Conservation (phyloP, 176 grass and related monocot genomes). For the Oryza nivara region DNA sequence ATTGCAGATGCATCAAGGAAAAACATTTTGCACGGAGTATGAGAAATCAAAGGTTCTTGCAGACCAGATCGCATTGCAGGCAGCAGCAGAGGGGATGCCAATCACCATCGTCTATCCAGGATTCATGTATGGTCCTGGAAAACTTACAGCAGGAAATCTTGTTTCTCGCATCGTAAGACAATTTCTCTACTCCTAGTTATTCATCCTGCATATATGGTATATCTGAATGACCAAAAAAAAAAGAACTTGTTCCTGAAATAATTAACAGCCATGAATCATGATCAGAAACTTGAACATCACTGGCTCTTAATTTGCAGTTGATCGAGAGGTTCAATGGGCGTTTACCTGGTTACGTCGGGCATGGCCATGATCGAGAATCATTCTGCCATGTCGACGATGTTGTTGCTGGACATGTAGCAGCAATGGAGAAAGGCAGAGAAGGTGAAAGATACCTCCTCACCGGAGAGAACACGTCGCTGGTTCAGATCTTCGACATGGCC, state of each 20-base stretch:
- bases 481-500: conserved; percentile 69
- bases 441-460: conserved; percentile 91
- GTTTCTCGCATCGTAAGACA: conserved; percentile 75
- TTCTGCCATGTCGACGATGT: conserved; percentile 88
- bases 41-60: conserved; percentile 91
- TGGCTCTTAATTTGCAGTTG: conserved; percentile 48
- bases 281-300: conserved; percentile 11
- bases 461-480: conserved; percentile 70
- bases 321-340: conserved; percentile 92
- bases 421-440: conserved; percentile 77
- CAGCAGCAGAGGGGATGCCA: conserved; percentile 69
- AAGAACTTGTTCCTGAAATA: neutral
- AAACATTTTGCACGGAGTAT: conserved; percentile 90
- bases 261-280: conserved; percentile 13
- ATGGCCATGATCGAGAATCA: conserved; percentile 69
- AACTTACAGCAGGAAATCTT: conserved; percentile 85
- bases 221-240: too few species aligned
- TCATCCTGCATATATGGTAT: neutral
- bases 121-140: conserved; percentile 86
- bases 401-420: conserved; percentile 81
- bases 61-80: conserved; percentile 80
- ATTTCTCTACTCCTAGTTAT: neutral
- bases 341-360: conserved; percentile 88
- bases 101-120: conserved; percentile 85
- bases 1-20: conserved; percentile 74